Conservation (phyloP, 2,329 filamentous ascomycete species). For the Catunica adiposa region DNA sequence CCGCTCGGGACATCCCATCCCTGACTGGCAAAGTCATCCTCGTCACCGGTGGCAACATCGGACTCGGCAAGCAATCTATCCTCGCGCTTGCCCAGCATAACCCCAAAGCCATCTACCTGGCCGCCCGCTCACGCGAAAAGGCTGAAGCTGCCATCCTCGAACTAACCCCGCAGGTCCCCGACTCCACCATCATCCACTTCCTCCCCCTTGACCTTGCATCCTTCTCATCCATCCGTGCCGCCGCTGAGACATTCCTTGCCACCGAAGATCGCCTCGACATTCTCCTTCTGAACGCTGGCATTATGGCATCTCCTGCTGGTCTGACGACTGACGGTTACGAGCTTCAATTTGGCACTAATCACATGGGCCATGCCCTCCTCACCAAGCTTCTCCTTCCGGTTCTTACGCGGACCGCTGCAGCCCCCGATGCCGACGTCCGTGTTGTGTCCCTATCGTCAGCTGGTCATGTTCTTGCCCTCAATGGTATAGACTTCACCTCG, state of each 20-base stretch:
- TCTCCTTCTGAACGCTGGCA: slow-evolving; percentile 30
- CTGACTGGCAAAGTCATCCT: slow-evolving; percentile 31
- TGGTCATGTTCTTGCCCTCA: slow-evolving; percentile 17
- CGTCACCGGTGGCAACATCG: slow-evolving; percentile 27
- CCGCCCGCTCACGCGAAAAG: slow-evolving; percentile 28
- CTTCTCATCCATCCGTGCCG: slow-evolving; percentile 23
- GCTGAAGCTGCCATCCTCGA: slow-evolving; percentile 17
- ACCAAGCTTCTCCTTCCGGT: slow-evolving; percentile 26
- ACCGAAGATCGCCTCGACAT: slow-evolving; percentile 21
- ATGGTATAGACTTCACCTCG: slow-evolving; percentile 20
- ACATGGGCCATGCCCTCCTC: slow-evolving; percentile 31
- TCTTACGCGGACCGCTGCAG: slow-evolving; percentile 19
- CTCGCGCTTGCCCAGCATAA: slow-evolving; percentile 24
- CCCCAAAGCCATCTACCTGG: slow-evolving; percentile 29
- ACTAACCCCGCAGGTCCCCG: slow-evolving; percentile 10
- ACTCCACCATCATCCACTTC: slow-evolving; percentile 18
- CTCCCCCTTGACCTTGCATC: slow-evolving; percentile 24
- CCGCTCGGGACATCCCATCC: slow-evolving; percentile 28
- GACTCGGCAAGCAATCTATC: slow-evolving; percentile 25
- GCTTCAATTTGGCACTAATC: slow-evolving; percentile 29
- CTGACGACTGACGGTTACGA: slow-evolving; percentile 27
- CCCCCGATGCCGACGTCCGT: slow-evolving; percentile 18
- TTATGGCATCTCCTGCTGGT: slow-evolving; percentile 23
- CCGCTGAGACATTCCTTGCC: slow-evolving; percentile 22
- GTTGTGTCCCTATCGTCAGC: slow-evolving; percentile 20